A percentile compares a stretch with the other conserved stretches of the same genome.
phyloP scores from a whole-genome alignment of 345 rosid genomes.

The Salix koriyanagi region DNA sequence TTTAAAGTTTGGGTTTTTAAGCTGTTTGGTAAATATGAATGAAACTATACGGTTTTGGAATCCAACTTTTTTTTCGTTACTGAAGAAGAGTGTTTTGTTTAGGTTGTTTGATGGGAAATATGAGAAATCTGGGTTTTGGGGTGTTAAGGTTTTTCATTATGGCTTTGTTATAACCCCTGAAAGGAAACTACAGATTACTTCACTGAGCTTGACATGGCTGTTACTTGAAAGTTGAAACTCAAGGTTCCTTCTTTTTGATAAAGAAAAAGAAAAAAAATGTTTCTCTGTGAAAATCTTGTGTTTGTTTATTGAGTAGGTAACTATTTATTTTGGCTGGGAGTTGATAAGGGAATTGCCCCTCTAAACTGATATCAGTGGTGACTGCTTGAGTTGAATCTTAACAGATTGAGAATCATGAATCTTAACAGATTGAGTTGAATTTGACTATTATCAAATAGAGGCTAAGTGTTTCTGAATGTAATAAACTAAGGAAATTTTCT shows the following conservation, averaged over 20 bases:
- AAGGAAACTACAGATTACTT: neutral
- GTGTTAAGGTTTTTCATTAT: neutral
- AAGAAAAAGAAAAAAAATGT: neutral
- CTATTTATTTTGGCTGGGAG: neutral
- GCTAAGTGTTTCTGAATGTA: neutral
- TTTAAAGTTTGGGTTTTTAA: neutral
- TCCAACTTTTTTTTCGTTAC: neutral
- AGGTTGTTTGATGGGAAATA: constrained; percentile 9
- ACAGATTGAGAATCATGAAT: neutral
- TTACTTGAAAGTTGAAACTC: neutral
- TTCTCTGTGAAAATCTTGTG: neutral
- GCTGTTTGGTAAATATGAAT: neutral
- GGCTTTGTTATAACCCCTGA: neutral
- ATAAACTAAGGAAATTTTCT: neutral
- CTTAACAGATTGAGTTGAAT: neutral
- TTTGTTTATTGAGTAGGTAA: neutral
- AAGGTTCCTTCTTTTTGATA: neutral
- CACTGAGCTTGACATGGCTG: neutral
- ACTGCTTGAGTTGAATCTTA: neutral
- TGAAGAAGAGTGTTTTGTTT: neutral
- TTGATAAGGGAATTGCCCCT: neutral
- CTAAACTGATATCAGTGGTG: neutral
- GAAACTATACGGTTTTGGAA: neutral
- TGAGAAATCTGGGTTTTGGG: neutral
- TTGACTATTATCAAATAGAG: neutral